phyloP scores from a whole-genome alignment of 805 yeast genomes.

The Starmerella gropengiesseri region DNA sequence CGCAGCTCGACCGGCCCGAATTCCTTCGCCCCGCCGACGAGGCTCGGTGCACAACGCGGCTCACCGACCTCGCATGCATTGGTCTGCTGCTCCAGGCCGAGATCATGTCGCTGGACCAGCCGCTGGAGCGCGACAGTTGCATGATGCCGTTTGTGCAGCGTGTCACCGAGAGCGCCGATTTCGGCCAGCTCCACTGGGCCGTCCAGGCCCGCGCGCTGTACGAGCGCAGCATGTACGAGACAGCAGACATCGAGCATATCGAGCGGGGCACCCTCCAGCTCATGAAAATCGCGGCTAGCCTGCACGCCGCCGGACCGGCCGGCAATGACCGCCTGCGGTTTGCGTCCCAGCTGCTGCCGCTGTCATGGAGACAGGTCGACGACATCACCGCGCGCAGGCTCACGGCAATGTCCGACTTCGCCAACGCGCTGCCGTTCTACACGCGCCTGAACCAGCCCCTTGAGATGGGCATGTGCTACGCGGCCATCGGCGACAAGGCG shows the following conservation, averaged over 20 bases:
- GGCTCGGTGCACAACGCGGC: conserved; percentile 3
- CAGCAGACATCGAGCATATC: conserved; percentile 69
- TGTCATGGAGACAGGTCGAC: conserved; percentile 83
- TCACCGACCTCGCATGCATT: conserved; percentile 50
- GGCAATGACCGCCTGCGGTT: conserved; percentile 37
- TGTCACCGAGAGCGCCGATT: conserved; percentile 42
- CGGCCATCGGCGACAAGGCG: conserved; percentile 64
- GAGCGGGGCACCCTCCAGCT: conserved; percentile 91
- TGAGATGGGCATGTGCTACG: conserved; percentile 84
- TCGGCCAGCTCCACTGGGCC: conserved; percentile 52
- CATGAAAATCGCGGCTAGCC: conserved; percentile 68
- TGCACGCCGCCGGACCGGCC: conserved; percentile 15
- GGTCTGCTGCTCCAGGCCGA: conserved; percentile 61
- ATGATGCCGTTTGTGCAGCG: conserved; percentile 65
- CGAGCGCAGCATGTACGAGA: conserved; percentile 79
- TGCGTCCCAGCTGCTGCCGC: conserved; percentile 60
- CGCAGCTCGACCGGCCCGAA: conserved; percentile 5
- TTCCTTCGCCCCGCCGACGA: background rate
- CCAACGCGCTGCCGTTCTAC: conserved; percentile 82
- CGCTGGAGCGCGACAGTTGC: conserved; percentile 20
- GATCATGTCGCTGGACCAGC: conserved; percentile 59
- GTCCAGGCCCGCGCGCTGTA: conserved; percentile 73
- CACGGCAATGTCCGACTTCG: conserved; percentile 71
- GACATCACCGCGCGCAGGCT: conserved; percentile 71
- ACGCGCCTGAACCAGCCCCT: conserved; percentile 63